These are phyloP conservation scores for Aphanomyces euteiches DNA, from an alignment of 352 stramenopile genomes.

Conservation along the genomic window DNA sequence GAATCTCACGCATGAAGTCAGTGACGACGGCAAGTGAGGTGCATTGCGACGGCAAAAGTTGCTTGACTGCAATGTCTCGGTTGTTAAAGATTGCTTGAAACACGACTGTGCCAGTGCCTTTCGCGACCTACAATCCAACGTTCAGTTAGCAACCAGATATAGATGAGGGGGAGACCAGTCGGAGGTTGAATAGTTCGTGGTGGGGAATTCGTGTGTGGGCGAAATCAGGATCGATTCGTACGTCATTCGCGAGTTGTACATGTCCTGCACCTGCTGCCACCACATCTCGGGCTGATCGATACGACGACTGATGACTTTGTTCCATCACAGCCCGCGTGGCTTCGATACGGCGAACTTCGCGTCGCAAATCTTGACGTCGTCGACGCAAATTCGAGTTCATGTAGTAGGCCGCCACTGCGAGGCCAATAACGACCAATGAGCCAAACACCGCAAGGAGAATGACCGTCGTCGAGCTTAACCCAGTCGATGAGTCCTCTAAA, in stretches of 20 bases:
- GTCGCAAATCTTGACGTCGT: slow-evolving; percentile 3
- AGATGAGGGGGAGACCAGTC: slow-evolving; percentile 6
- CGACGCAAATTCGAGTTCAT: neutral
- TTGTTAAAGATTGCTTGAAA: slow-evolving; percentile 25
- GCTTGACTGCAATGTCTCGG: slow-evolving; percentile 21
- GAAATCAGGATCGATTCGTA: slow-evolving; percentile 17
- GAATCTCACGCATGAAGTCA: slow-evolving; percentile 28
- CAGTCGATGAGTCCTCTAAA: neutral
- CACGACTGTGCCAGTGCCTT: slow-evolving; percentile 18
- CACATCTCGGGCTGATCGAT: neutral
- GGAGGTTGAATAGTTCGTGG: slow-evolving; percentile 26
- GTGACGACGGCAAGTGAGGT: slow-evolving; percentile 10
- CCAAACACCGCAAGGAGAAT: neutral
- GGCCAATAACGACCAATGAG: neutral
- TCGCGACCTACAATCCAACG: slow-evolving; percentile 12
- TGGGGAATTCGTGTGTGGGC: slow-evolving; percentile 25
- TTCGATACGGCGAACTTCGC: slow-evolving; percentile 19
- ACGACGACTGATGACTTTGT: slow-evolving; percentile 13
- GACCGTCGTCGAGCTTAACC: slow-evolving; percentile 11
- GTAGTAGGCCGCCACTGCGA: neutral
- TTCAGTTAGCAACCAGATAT: neutral
- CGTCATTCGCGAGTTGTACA: slow-evolving; percentile 24
- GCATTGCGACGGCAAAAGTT: slow-evolving; percentile 25
- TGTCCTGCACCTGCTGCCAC: neutral
- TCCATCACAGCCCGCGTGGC: slow-evolving; percentile 19